Evolutionary conservation across 345 rosid species (phyloP), one percentile per base, ranked within the genome.

Genomic region (Populus pruinosa): DNA sequence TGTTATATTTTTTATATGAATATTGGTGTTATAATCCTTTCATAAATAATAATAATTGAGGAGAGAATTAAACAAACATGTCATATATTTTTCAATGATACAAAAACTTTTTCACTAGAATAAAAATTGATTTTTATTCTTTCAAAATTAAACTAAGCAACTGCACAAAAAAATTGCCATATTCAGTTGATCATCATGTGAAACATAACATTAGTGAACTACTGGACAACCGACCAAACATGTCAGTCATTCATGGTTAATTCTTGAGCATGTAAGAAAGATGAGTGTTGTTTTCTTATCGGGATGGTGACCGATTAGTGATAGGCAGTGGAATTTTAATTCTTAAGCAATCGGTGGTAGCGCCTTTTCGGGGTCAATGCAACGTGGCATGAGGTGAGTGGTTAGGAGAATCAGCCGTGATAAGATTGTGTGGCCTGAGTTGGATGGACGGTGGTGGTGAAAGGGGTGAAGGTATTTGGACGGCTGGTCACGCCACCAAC

Each of bases 361-460:
- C n/a, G n/a, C 10, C 59, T 53, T 1, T 18, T 21, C 6, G 59
- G 59, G n/a, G 9, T 18, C 20, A 14, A 33, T 6, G 20, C 18
- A 53, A 18, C 59, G 86, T 81, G 85, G 80, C 86, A 38, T 56
- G 61, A 73, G 0, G 3, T 41, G 75, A 81, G 78, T 81, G 74
- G 80, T 77, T 64, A 41, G 6, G 21, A 39, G 36, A 43, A 71
- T 67, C 74, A 80, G 61, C 73, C 73, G 80, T 12, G 76, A 67
- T 63, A 8, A 64, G 71, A 23, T 11, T 18, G 20, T 72, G 53
- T 70, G 82, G 80, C 78, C 77, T 21, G 59, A 44, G 68, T n/a
- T 49, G 55, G 47, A 43, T 80, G 86, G 88, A n/a, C 86, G 88
- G 86, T 83, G 79, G 13, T 9, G 74, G 50, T 47, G 53, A 56